Percentiles rank a stretch among this genome's conserved stretches.
Conservation (phyloP, 352 stramenopile genomes). For the Globisporangium carolinianum region DNA sequence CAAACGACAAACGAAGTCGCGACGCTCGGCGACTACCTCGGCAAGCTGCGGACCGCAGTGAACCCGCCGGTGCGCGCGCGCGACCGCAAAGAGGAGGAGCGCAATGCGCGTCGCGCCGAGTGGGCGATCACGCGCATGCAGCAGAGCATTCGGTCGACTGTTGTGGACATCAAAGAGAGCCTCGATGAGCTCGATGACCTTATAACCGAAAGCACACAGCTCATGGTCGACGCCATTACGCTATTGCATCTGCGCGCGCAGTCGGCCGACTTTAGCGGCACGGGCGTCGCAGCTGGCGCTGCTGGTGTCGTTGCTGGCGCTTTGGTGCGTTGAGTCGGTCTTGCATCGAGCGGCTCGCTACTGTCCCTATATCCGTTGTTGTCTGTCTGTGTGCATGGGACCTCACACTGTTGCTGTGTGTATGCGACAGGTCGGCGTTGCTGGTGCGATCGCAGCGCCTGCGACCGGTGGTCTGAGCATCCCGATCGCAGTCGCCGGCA, state of each 20-base stretch:
- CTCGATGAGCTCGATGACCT: constrained; percentile 78
- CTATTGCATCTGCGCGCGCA: constrained; percentile 72
- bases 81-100: constrained; percentile 67
- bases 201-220: constrained; percentile 70
- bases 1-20: constrained; percentile 71
- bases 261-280: constrained; percentile 82
- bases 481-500: constrained; percentile 76
- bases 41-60: constrained; percentile 63
- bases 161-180: constrained; percentile 62
- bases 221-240: constrained; percentile 85
- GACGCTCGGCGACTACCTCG: constrained; percentile 74
- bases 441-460: constrained; percentile 66
- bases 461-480: constrained; percentile 76
- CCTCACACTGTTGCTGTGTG: not conserved
- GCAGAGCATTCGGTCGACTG: constrained; percentile 57
- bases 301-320: constrained; percentile 76
- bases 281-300: constrained; percentile 70
- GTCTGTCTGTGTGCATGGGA: not conserved
- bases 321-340: constrained; percentile 26
- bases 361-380: too few species aligned
- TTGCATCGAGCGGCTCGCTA: too few species aligned
- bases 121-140: constrained; percentile 73
- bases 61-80: constrained; percentile 41
- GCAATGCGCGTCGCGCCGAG: constrained; percentile 57
- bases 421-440: constrained; percentile 41